These are phyloP conservation scores for Aspergillaceae sp. DNA, from an alignment of 2,329 filamentous ascomycete genomes.

Conservation along the genomic window DNA sequence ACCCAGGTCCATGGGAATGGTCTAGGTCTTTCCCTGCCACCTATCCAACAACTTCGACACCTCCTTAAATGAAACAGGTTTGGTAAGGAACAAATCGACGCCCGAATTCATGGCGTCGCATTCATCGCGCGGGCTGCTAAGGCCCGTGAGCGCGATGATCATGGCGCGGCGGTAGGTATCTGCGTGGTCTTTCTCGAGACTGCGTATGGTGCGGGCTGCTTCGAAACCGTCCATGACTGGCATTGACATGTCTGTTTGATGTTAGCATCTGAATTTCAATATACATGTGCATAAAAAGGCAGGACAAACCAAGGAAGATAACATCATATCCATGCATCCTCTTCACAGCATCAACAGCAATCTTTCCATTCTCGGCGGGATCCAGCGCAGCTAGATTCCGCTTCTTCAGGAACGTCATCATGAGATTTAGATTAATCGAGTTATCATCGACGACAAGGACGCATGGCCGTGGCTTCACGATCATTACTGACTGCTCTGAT, in stretches of 20 bases:
- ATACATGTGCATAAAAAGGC: neutral
- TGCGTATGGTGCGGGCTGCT: conserved; percentile 39
- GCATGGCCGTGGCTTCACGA: conserved; percentile 15
- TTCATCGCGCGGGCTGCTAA: conserved; percentile 37
- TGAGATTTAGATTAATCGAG: conserved; percentile 37
- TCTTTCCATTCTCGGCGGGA: conserved; percentile 36
- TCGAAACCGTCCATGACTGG: conserved; percentile 43
- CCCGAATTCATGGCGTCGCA: conserved; percentile 36
- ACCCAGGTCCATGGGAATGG: no score
- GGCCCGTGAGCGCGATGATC: conserved; percentile 40
- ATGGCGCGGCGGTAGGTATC: conserved; percentile 23
- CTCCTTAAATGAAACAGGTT: conserved; percentile 39
- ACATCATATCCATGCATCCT: conserved; percentile 32
- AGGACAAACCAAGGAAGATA: conserved; percentile 35
- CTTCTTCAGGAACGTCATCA: conserved; percentile 37
- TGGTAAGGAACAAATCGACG: conserved; percentile 41
- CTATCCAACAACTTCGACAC: conserved; percentile 32
- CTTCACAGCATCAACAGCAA: conserved; percentile 35
- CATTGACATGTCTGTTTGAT: conserved; percentile 36
- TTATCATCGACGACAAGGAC: conserved; percentile 41
- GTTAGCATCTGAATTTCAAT: neutral
- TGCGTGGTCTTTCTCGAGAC: conserved; percentile 27
- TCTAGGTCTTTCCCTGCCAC: conserved; percentile 15
- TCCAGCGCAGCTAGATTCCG: conserved; percentile 26
- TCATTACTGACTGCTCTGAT: no score